Percentiles rank a stretch among this genome's conserved stretches.
Conservation (phyloP, 768 basidiomycete species). For the Boletus reticulatus region DNA sequence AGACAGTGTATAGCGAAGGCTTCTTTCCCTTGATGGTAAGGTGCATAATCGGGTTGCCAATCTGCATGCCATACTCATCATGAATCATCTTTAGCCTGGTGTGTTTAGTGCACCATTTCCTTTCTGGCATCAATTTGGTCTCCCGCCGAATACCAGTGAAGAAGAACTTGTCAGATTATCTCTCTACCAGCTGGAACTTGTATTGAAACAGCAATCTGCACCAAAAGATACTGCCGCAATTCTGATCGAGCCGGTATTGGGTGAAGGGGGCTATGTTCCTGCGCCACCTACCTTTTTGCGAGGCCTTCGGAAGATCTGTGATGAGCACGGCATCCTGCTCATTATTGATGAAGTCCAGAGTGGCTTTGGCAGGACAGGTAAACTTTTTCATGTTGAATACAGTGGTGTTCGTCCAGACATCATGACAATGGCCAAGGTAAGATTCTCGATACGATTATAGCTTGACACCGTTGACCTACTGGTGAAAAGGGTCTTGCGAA, state of each 20-base stretch:
- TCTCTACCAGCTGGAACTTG: constrained; percentile 78
- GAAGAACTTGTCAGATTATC: constrained; percentile 59
- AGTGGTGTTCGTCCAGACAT: constrained; percentile 88
- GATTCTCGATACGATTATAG: neutral
- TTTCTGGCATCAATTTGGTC: constrained; percentile 85
- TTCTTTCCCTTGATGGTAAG: constrained; percentile 80
- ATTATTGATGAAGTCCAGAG: constrained; percentile 88
- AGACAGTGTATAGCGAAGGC: constrained; percentile 85
- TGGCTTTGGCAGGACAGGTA: constrained; percentile 88
- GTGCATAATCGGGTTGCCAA: neutral
- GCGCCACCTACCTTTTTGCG: constrained; percentile 78
- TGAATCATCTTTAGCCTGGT: constrained; percentile 56
- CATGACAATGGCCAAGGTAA: constrained; percentile 82
- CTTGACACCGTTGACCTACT: constrained; percentile 5
- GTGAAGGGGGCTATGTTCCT: constrained; percentile 94
- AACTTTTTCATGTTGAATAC: constrained; percentile 78
- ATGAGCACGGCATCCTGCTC: constrained; percentile 80
- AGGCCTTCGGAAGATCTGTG: constrained; percentile 82
- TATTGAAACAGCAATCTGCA: constrained; percentile 76
- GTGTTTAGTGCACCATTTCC: constrained; percentile 83
- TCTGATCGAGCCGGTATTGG: constrained; percentile 88
- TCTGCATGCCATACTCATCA: neutral
- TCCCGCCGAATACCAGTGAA: constrained; percentile 52
- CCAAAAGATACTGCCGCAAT: constrained; percentile 92
- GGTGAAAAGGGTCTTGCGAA: constrained; percentile 69